These are phyloP conservation scores for Aschersonia sp. DNA, from an alignment of 2,329 filamentous ascomycete genomes.

Conservation along the genomic window DNA sequence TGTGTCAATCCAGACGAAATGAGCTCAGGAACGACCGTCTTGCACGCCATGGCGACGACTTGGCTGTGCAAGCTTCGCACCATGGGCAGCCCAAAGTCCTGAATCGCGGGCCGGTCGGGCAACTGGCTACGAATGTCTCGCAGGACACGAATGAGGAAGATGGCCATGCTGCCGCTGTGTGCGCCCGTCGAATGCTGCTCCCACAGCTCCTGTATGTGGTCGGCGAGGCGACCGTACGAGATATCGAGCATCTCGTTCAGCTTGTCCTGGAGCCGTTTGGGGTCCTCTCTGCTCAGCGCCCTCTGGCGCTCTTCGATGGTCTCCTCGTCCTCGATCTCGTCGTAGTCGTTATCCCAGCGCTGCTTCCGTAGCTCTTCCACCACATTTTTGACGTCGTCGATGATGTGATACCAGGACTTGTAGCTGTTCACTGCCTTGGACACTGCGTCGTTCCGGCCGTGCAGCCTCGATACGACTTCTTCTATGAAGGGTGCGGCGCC, in stretches of 20 bases:
- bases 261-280: constrained; percentile 43
- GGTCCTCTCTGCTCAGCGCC: constrained; percentile 59
- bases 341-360: constrained; percentile 63
- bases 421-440: constrained; percentile 49
- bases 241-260: constrained; percentile 40
- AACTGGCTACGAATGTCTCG: constrained; percentile 59
- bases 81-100: constrained; percentile 43
- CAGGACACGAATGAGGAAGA: constrained; percentile 59
- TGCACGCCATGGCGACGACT: constrained; percentile 39
- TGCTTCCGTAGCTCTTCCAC: constrained; percentile 52
- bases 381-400: constrained; percentile 50
- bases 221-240: constrained; percentile 44
- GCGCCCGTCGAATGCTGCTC: constrained; percentile 26
- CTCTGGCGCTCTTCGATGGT: constrained; percentile 52
- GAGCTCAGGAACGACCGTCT: constrained; percentile 33
- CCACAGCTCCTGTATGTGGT: constrained; percentile 38
- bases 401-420: constrained; percentile 56
- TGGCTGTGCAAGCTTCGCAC: constrained; percentile 50
- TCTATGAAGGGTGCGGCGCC: constrained; percentile 57
- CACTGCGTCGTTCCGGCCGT: constrained; percentile 58
- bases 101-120: constrained; percentile 34
- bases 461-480: constrained; percentile 51
- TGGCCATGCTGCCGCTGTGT: constrained; percentile 37
- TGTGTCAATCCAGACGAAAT: constrained; percentile 23
- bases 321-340: constrained; percentile 61